Conservation (phyloP, 257 asterid species). For the Solanum dulcamara region DNA sequence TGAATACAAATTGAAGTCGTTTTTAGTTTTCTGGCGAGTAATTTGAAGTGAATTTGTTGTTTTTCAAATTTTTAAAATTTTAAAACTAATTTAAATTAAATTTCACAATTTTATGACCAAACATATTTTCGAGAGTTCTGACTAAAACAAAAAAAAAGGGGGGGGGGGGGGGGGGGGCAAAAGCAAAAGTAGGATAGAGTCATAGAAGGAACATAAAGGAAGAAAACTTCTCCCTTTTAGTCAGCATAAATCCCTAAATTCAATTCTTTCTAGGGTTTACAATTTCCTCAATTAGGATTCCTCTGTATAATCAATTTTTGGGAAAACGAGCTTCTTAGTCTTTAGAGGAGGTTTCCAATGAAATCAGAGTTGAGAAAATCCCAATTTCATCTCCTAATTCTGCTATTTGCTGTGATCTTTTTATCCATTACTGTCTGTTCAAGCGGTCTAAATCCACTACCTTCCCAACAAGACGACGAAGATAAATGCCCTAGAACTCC, state of each 20-base stretch:
- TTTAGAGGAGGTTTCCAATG: neutral
- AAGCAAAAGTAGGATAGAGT: too few species aligned
- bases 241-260: neutral
- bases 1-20: too few species aligned
- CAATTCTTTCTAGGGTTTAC: neutral
- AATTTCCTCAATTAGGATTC: neutral
- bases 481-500: constrained; percentile 33
- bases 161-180: too few species aligned
- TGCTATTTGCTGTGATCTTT: constrained; percentile 14
- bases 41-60: too few species aligned
- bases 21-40: too few species aligned
- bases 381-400: constrained; percentile 5
- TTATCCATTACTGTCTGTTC: constrained; percentile 42
- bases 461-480: constrained; percentile 29
- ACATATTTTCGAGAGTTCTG: too few species aligned
- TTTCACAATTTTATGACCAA: fast-evolving
- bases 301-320: neutral
- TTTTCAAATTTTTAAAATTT: too few species aligned
- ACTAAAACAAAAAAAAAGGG: too few species aligned
- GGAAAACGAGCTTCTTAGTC: neutral
- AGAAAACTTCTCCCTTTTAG: neutral
- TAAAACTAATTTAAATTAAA: fast-evolving
- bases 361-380: neutral
- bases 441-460: constrained; percentile 19
- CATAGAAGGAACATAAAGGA: neutral